Evolutionary conservation across 345 rosid genomes (phyloP).

Genomic region (Psidium friedrichsthalianum): DNA sequence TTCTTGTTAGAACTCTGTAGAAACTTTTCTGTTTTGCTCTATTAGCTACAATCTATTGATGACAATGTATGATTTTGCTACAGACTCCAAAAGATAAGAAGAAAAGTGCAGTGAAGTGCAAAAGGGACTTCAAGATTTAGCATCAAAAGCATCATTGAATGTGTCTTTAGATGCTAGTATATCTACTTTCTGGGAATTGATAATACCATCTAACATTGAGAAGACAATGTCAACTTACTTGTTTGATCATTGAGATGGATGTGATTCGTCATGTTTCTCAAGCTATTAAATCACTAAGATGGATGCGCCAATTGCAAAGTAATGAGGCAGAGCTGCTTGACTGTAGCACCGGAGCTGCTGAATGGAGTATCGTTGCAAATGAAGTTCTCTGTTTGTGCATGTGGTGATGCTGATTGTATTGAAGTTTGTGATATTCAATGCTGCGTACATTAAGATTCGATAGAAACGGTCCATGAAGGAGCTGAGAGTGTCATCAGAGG

Average conservation of each 20-base stretch:
- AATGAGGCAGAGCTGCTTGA: constrained; percentile 27
- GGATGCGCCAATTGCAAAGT: constrained; percentile 72
- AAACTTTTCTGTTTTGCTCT: not conserved
- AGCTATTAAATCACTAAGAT: constrained; percentile 90
- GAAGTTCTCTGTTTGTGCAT: not conserved
- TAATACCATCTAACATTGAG: constrained; percentile 8
- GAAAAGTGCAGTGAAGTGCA: constrained; percentile 14
- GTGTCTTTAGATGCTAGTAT: constrained; percentile 29
- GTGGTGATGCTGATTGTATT: constrained; percentile 93
- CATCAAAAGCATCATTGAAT: constrained; percentile 21
- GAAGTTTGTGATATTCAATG: constrained; percentile 94
- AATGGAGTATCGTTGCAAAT: too few relatives aligned
- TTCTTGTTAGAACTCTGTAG: not conserved
- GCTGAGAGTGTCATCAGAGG: constrained; percentile 69
- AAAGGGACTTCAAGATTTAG: constrained; percentile 7
- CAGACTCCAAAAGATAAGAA: constrained; percentile 52
- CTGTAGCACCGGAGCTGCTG: constrained; percentile 2
- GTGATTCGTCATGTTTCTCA: constrained; percentile 91
- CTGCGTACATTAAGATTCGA: constrained; percentile 79
- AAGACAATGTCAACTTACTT: not conserved
- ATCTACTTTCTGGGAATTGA: constrained; percentile 12
- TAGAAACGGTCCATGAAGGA: constrained; percentile 29
- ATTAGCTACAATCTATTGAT: not conserved
- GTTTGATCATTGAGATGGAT: not conserved
- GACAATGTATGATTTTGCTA: constrained; percentile 9